These are phyloP conservation scores for Russula sp. DNA, from an alignment of 768 basidiomycete species.

Conservation along the genomic window DNA sequence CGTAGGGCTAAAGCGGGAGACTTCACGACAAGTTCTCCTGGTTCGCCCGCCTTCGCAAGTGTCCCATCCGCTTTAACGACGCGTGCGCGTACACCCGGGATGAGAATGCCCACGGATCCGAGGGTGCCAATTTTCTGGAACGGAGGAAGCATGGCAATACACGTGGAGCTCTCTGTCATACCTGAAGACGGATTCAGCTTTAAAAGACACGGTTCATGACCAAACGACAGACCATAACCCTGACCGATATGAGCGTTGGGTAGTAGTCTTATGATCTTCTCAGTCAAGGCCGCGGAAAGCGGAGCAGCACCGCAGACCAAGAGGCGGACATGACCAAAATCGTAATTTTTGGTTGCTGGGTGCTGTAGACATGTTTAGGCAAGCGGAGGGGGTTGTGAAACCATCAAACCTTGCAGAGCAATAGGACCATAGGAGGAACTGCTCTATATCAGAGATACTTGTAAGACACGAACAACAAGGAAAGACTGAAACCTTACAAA, in stretches of 20 bases:
- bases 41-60: slow-evolving; percentile 44
- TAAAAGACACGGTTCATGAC: background rate
- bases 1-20: slow-evolving; percentile 34
- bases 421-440: slow-evolving; percentile 28
- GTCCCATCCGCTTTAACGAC: slow-evolving; percentile 49
- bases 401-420: slow-evolving; percentile 27
- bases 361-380: slow-evolving; percentile 19
- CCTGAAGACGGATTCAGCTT: slow-evolving; percentile 33
- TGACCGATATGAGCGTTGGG: slow-evolving; percentile 54
- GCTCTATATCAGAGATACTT: slow-evolving; percentile 9
- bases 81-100: slow-evolving; percentile 48
- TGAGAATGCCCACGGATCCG: slow-evolving; percentile 38
- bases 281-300: slow-evolving; percentile 29
- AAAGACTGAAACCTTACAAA: slow-evolving; percentile 22
- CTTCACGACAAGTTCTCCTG: slow-evolving; percentile 50
- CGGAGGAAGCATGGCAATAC: slow-evolving; percentile 43
- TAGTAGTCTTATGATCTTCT: slow-evolving; percentile 41
- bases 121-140: slow-evolving; percentile 40
- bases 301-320: slow-evolving; percentile 33
- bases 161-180: slow-evolving; percentile 60
- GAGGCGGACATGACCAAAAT: slow-evolving; percentile 25
- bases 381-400: background rate
- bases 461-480: background rate
- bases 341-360: slow-evolving; percentile 27
- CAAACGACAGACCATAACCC: slow-evolving; percentile 40